Evolutionary conservation across 495 filamentous ascomycete species (phyloP), one percentile per base, ranked within the genome.

Genomic region (Aspergillus leporis): DNA sequence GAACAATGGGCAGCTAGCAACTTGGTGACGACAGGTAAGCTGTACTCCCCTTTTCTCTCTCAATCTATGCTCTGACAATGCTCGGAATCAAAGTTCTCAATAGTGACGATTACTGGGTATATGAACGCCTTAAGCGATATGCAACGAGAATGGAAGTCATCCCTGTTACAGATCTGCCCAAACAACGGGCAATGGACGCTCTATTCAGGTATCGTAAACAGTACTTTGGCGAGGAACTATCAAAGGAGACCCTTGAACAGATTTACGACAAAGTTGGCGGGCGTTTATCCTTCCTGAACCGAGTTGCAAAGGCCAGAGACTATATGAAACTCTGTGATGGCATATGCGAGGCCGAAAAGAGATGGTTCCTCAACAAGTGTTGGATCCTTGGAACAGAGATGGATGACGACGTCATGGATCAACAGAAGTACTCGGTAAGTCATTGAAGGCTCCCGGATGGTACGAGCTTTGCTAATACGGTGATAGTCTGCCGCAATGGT

Each of bases 371-470:
- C 46, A 97, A 96, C 74, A 87, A 95, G 62, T 97, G 92, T 72
- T 92, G 93, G 84, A 95, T 98, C 59, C 83, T 98, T 10, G 94
- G 94, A 16, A 77, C 70, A 43, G 90, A 91, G 61, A 97, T 97
- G 93, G 94, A 98, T 64, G 94, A 98, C 75, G 94, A 98, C 73
- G 94, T 97, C 40, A 98, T 98, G 94, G 92, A 98, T 67, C 88
- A 97, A 74, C 94, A 98, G 63, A 98, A 98, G 69, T 94, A 89
- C 75, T 88, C 93, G 31, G 88, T 91, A 73, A 71, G 87, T 78
- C 34, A 32, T 16, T 14, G 8, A 14, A 22, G n/a, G 10, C 9
- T 8, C 16, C 3, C 3, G 10, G 10, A 55, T 6, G 7, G 10
- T 22, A 6, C 22, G 19, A 48, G 18, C 2, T 48, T 59, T 55